Base-by-base conservation (phyloP, 2,329 filamentous ascomycete genomes). In the Phialophora verrucosa region DNA sequence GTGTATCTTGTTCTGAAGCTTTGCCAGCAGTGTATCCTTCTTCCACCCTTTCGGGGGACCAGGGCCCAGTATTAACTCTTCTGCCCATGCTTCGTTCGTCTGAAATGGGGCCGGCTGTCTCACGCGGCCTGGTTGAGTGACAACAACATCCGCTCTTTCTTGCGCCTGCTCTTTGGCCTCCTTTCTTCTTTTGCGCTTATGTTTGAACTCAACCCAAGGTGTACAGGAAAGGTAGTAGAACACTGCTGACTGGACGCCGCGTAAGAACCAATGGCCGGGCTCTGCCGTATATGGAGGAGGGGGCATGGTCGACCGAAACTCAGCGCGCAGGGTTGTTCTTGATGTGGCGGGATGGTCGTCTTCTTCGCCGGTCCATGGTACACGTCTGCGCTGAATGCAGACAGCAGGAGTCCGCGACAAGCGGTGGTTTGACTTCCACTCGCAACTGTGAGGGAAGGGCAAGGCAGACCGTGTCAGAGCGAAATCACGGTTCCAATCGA, bases 41-140 rank as follows among this genome's bases (percentile, higher is more conserved):
- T 73, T 70, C 70, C 70, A 73, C 0, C 71, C 71, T 67, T 70
- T 72, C 12, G 88, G 89, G 42, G 91, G 84, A 2, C 87, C 88
- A 1, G 93, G 93, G 0, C 93, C 93, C 79, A 93, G 85, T 69
- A 83, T 84, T 71, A 97, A 96, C 78, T 97, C 93, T 75, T 95
- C 91, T 35, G 85, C 83, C 93, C 93, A 97, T 79, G 91, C 92
- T 12, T 90, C 89, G 74, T 97, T 97, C 31, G 92, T 96, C 74
- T 89, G 90, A 73, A 92, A 95, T 0, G 92, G 91, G 5, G 76
- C 78, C 1, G 90, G 93, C 74, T 97, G 93, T 59, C 88, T 84
- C 77, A 96, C 95, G 11, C 88, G 78, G 49, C 86, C 87, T 0
- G 91, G 91, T 75, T 93, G 87, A 70, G 92, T 87, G 64, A 76